Percentiles rank a stretch among this genome's conserved stretches.
Conservation (phyloP, 2,329 filamentous ascomycete species). For the Ophiostoma ips region DNA sequence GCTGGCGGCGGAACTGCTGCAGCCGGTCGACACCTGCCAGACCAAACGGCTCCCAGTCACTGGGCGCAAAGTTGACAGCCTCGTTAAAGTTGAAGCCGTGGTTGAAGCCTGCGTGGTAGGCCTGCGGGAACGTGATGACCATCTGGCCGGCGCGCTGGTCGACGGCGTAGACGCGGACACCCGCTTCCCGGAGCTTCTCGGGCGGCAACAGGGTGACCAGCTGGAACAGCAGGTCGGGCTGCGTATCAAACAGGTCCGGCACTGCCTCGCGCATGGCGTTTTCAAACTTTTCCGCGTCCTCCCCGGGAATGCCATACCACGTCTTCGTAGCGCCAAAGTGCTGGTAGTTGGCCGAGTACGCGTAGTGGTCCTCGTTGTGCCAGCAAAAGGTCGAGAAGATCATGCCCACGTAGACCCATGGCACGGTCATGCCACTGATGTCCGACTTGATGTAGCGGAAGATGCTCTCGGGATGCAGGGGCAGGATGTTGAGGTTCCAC, state of each 20-base stretch:
- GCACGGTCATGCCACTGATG: constrained; percentile 97
- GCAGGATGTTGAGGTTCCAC: constrained; percentile 92
- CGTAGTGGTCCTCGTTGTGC: constrained; percentile 98
- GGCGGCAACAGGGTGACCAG: constrained; percentile 92
- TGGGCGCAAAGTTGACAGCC: constrained; percentile 92
- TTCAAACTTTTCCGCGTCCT: constrained; percentile 90
- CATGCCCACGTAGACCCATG: constrained; percentile 99
- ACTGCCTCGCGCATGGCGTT: constrained; percentile 89
- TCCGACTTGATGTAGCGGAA: constrained; percentile 97
- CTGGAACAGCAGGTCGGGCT: constrained; percentile 91
- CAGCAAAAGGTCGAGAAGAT: constrained; percentile 99
- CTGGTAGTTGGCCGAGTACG: constrained; percentile 96
- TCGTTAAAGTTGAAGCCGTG: constrained; percentile 99
- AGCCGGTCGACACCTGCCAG: constrained; percentile 74
- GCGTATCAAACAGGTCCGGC: constrained; percentile 90
- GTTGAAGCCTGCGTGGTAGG: constrained; percentile 96
- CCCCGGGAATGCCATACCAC: constrained; percentile 94
- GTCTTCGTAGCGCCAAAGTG: constrained; percentile 98
- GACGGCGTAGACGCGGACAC: constrained; percentile 84
- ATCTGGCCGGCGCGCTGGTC: constrained; percentile 94
- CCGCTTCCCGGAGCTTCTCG: constrained; percentile 82
- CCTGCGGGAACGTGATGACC: constrained; percentile 91
- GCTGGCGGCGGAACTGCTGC: constrained; percentile 76
- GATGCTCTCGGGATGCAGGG: constrained; percentile 77
- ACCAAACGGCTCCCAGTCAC: constrained; percentile 89